Percentiles rank a stretch among this genome's conserved stretches.
Conservation (phyloP, 176 grass and related monocot genomes). For the Rhipidocladum racemiflorum region DNA sequence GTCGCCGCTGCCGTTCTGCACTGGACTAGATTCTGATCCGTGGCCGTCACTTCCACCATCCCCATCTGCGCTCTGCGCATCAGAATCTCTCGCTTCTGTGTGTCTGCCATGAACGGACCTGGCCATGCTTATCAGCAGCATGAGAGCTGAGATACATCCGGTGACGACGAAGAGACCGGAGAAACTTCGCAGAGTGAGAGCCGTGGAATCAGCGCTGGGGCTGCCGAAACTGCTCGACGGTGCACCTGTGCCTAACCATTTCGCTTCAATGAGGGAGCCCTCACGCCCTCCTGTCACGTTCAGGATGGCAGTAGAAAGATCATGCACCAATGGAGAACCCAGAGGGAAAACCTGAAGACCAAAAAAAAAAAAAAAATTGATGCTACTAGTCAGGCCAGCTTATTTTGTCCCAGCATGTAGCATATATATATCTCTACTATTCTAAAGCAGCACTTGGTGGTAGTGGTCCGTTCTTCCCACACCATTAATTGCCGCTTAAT, state of each 20-base stretch:
- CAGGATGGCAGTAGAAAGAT: constrained; percentile 54
- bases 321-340: constrained; percentile 40
- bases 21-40: neutral
- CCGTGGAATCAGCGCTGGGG: neutral
- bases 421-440: no score
- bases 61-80: neutral
- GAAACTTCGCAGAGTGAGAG: constrained; percentile 20
- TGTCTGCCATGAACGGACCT: neutral
- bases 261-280: constrained; percentile 13
- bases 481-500: no score
- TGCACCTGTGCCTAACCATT: constrained; percentile 34
- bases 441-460: no score
- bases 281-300: constrained; percentile 33
- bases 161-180: neutral
- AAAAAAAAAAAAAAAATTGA: neutral
- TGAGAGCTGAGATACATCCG: neutral
- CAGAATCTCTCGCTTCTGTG: neutral
- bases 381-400: neutral
- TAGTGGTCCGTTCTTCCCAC: no score
- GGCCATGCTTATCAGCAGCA: neutral
- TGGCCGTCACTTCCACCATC: neutral
- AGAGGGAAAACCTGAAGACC: constrained; percentile 40
- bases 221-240: neutral
- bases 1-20: neutral
- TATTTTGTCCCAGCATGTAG: neutral